Evolutionary conservation across 2,329 filamentous ascomycete species (phyloP).

Genomic region (Xylaria polymorpha): DNA sequence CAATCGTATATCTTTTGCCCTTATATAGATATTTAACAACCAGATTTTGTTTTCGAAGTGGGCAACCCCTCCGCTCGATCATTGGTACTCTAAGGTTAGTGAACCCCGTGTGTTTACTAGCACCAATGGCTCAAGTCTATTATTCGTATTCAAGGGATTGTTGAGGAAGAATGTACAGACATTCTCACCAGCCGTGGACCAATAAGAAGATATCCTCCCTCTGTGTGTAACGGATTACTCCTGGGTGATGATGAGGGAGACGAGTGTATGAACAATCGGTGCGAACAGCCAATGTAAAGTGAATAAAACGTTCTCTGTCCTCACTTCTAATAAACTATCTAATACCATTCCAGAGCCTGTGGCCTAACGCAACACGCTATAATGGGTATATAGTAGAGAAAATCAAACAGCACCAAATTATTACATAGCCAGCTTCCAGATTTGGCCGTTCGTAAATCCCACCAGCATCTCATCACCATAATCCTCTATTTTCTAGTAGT

Average conservation of each 20-base stretch:
- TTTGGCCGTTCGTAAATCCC: background rate
- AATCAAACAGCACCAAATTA: background rate
- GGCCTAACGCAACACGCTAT: too few relatives aligned
- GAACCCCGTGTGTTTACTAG: background rate
- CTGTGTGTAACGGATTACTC: background rate
- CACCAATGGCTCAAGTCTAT: background rate
- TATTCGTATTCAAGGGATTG: background rate
- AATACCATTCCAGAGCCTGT: background rate
- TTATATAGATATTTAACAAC: too few relatives aligned
- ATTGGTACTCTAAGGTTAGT: background rate
- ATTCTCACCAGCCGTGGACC: background rate
- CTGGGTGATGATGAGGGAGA: background rate
- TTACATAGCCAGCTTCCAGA: background rate
- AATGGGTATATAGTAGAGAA: background rate
- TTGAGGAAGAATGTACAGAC: background rate
- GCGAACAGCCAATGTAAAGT: background rate
- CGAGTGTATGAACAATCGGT: background rate
- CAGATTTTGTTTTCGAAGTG: background rate
- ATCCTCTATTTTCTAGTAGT: slow-evolving; percentile 1
- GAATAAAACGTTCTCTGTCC: background rate
- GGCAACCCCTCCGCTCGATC: background rate
- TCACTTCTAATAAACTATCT: background rate
- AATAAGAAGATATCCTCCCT: background rate
- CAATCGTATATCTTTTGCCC: background rate
- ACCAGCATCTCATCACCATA: background rate